A percentile compares a stretch with the other conserved stretches of the same genome.
These are phyloP conservation scores for Elaeis guineensis DNA, from an alignment of 176 grass and related monocot genomes.

Conservation along the genomic window DNA sequence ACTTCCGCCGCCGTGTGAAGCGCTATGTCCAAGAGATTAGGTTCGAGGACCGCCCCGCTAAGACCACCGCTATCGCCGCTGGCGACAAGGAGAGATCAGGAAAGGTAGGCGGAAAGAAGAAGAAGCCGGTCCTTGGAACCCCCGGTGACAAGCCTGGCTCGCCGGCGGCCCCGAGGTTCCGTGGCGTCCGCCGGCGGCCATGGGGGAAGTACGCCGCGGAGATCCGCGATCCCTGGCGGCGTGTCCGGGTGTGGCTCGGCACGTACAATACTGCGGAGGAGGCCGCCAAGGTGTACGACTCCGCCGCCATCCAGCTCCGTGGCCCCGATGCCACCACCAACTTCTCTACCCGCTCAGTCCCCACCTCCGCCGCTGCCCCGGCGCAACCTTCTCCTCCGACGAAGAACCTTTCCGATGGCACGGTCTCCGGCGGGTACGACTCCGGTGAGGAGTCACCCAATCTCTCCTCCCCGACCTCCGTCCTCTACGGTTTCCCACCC, in stretches of 20 bases:
- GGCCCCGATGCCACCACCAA: conserved; percentile 7
- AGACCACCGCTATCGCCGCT: neutral
- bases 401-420: conserved; percentile 6
- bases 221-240: conserved; percentile 25
- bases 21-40: conserved; percentile 88
- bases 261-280: conserved; percentile 12
- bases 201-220: conserved; percentile 51
- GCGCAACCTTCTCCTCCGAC: neutral
- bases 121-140: conserved; percentile 13
- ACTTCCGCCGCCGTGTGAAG: conserved; percentile 28
- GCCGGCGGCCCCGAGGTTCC: conserved; percentile 8
- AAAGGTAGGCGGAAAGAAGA: conserved; percentile 17
- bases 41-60: conserved; percentile 19
- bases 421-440: neutral
- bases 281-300: conserved; percentile 5
- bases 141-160: neutral
- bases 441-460: neutral
- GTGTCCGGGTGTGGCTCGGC: conserved; percentile 4
- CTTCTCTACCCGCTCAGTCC: neutral
- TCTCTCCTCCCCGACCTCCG: neutral
- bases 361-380: neutral
- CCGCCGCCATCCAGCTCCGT: neutral
- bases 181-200: conserved; percentile 32
- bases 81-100: neutral
- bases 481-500: neutral